Conservation (phyloP, 345 rosid genomes). For the Kandelia obovata region DNA sequence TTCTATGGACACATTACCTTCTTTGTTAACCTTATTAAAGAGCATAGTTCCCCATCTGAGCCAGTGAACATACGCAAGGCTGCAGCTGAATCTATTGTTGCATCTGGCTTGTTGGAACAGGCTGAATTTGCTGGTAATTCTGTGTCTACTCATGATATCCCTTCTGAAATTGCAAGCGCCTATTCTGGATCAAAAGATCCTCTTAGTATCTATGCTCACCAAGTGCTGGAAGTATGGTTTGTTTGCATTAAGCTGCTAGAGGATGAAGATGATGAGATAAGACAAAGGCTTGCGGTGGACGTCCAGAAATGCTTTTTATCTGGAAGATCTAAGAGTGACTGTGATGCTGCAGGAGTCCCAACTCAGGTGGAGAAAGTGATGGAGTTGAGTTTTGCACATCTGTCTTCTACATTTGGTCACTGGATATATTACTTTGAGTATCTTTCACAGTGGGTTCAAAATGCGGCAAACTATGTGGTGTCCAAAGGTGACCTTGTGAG, state of each 20-base stretch:
- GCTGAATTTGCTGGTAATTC: conserved; percentile 59
- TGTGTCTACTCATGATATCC: conserved; percentile 34
- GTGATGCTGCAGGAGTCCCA: conserved; percentile 40
- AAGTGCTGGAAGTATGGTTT: conserved; percentile 67
- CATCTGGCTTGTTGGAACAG: conserved; percentile 82
- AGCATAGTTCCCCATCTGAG: conserved; percentile 73
- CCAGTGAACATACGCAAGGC: conserved; percentile 76
- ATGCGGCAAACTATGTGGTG: conserved; percentile 43
- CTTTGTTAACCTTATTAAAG: conserved; percentile 55
- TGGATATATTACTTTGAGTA: conserved; percentile 64
- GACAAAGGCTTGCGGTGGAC: conserved; percentile 57
- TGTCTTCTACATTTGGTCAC: conserved; percentile 66
- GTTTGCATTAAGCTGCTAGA: conserved; percentile 73
- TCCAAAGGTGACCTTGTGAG: conserved; percentile 65
- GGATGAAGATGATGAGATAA: conserved; percentile 87
- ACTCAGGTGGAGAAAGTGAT: conserved; percentile 86
- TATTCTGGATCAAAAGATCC: conserved; percentile 35
- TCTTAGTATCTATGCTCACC: conserved; percentile 45
- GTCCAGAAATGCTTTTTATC: conserved; percentile 60
- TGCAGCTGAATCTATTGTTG: conserved; percentile 75
- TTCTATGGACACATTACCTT: conserved; percentile 48
- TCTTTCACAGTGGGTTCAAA: conserved; percentile 58
- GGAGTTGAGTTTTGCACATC: conserved; percentile 62
- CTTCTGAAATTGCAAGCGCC: conserved; percentile 24
- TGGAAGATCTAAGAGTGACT: conserved; percentile 17